Evolutionary conservation across 768 basidiomycete genomes (phyloP).

Genomic region (Cystobasidium onofrii): DNA sequence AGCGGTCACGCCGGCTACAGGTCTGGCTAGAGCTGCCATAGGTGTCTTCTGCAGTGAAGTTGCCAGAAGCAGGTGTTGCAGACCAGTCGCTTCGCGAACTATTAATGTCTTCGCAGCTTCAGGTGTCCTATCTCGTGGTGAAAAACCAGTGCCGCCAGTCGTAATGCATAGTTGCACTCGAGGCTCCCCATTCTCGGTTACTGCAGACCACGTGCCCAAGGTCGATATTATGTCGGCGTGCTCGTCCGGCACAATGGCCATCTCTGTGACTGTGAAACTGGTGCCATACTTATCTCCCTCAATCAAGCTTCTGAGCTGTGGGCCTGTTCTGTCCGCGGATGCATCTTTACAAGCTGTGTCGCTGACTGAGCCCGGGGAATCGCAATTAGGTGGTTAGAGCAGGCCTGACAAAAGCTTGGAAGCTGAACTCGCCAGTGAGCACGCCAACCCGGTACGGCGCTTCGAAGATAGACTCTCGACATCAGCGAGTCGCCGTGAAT

Average conservation of each 20-base stretch:
- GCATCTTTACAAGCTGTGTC: conserved; percentile 20
- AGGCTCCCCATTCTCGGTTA: neutral
- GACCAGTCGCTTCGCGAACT: conserved; percentile 51
- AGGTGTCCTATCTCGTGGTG: conserved; percentile 68
- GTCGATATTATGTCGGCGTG: neutral
- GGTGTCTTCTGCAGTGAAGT: conserved; percentile 66
- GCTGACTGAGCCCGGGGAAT: conserved; percentile 7
- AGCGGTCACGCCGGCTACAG: conserved; percentile 63
- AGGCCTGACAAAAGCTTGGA: no score
- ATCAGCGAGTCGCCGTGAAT: neutral
- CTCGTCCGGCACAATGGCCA: conserved; percentile 31
- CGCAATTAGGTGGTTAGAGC: neutral
- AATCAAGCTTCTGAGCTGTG: neutral
- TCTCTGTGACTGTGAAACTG: neutral
- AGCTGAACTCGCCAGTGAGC: no score
- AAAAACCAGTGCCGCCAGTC: conserved; percentile 82
- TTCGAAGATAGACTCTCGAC: neutral
- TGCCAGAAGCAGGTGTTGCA: conserved; percentile 65
- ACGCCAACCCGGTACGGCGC: conserved; percentile 29
- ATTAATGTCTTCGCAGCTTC: conserved; percentile 50
- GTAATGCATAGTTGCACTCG: conserved; percentile 68
- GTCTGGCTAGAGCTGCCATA: conserved; percentile 71
- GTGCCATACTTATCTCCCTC: neutral
- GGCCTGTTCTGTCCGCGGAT: conserved; percentile 25
- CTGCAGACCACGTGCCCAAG: conserved; percentile 2